phyloP scores from a whole-genome alignment of 495 filamentous ascomycete genomes.

The Neurospora discreta region DNA sequence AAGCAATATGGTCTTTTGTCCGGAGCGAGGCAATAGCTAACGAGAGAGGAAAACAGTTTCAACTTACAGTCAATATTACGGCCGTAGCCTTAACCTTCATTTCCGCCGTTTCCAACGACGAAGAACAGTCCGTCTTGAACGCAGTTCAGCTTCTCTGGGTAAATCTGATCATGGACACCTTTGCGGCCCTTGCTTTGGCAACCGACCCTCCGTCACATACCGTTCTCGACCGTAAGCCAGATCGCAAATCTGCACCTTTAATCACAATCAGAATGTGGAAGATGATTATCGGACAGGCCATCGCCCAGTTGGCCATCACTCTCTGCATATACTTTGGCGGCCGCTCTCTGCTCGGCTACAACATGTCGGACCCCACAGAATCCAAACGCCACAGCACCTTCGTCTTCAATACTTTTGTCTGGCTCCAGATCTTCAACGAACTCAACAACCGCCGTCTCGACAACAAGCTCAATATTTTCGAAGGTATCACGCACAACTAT shows the following conservation, averaged over 20 bases:
- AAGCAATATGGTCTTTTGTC: not conserved
- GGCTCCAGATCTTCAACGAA: slow-evolving; percentile 94
- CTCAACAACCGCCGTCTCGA: slow-evolving; percentile 77
- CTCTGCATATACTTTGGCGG: slow-evolving; percentile 71
- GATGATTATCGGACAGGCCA: slow-evolving; percentile 81
- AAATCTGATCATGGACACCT: slow-evolving; percentile 90
- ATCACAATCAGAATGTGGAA: slow-evolving; percentile 85
- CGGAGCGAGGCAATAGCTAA: not conserved
- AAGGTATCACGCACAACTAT: slow-evolving; percentile 64
- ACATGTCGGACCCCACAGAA: slow-evolving; percentile 12
- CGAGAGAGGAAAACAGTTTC: slow-evolving; percentile 45
- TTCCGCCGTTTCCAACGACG: slow-evolving; percentile 57
- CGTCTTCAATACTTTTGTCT: slow-evolving; percentile 90
- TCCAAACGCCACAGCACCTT: slow-evolving; percentile 49
- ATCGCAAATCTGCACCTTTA: slow-evolving; percentile 58
- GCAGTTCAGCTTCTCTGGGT: slow-evolving; percentile 88
- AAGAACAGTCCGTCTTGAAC: slow-evolving; percentile 64
- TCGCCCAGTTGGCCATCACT: slow-evolving; percentile 69
- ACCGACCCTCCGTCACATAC: slow-evolving; percentile 72
- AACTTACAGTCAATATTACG: slow-evolving; percentile 86
- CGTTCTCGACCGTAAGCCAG: slow-evolving; percentile 68
- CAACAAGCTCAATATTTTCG: slow-evolving; percentile 84
- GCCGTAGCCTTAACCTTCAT: slow-evolving; percentile 76
- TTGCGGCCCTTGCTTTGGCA: slow-evolving; percentile 76
- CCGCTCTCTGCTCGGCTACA: slow-evolving; percentile 42